These are phyloP conservation scores for Penicillium fuscoglaucum DNA, from an alignment of 2,329 filamentous ascomycete genomes.

Conservation along the genomic window DNA sequence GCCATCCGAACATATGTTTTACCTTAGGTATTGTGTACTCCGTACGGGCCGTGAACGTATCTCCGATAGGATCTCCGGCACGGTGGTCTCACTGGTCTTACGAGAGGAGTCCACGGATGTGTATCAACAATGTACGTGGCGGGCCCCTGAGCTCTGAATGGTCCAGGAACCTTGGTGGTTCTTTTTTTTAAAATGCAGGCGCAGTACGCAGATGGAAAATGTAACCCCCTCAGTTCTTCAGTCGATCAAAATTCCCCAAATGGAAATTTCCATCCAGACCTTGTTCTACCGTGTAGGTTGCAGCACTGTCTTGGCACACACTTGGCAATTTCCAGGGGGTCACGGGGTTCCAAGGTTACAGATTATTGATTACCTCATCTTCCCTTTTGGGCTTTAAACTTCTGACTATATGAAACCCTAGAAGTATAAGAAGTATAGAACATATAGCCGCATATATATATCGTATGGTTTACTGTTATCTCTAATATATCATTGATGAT, in stretches of 20 bases:
- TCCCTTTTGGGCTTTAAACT: background rate
- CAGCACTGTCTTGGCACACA: background rate
- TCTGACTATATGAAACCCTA: background rate
- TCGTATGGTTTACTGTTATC: no score
- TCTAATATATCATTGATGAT: no score
- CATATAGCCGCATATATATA: background rate
- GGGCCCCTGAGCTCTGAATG: background rate
- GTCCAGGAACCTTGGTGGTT: background rate
- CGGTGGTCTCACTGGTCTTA: conserved; percentile 15
- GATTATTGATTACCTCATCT: background rate
- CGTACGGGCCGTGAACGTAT: background rate
- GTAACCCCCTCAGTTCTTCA: background rate
- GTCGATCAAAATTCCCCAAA: no score
- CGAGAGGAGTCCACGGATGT: conserved; percentile 13
- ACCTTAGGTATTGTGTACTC: no score
- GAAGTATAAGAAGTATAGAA: background rate
- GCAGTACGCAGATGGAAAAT: background rate
- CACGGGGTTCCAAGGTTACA: no score
- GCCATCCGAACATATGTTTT: no score
- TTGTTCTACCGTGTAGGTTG: conserved; percentile 2
- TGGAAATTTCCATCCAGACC: background rate
- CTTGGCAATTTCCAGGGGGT: no score
- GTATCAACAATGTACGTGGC: background rate
- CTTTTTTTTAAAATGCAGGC: background rate
- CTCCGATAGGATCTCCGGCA: conserved; percentile 6